phyloP scores from a whole-genome alignment of 2,329 filamentous ascomycete genomes.

The Scortechinia acanthostroma region DNA sequence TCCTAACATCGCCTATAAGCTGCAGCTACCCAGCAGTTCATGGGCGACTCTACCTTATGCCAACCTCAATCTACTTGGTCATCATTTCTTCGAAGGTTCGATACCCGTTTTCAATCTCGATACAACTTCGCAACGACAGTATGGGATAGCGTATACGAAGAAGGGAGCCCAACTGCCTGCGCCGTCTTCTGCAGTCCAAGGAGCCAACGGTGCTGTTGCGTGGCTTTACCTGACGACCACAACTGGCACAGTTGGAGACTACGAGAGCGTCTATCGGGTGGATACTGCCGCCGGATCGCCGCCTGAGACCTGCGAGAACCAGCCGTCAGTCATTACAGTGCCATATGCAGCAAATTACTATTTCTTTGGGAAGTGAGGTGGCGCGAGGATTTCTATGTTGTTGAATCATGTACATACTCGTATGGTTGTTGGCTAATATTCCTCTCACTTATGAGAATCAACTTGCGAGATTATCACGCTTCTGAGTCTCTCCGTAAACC shows the following conservation, averaged over 20 bases:
- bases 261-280: neutral
- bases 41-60: neutral
- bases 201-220: neutral
- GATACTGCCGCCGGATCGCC: neutral
- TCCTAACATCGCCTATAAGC: neutral
- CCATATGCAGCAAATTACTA: neutral
- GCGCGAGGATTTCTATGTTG: neutral
- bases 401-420: no score
- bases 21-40: neutral
- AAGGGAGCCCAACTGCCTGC: neutral
- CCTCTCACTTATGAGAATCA: no score
- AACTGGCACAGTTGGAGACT: neutral
- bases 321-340: neutral
- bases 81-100: neutral
- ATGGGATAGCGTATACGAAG: neutral
- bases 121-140: neutral
- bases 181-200: neutral
- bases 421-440: no score
- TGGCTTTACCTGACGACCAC: neutral
- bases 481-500: no score
- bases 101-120: slow-evolving; percentile 1
- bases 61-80: neutral
- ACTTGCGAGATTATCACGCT: no score
- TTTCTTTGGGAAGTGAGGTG: neutral
- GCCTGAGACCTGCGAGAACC: neutral